Evolutionary conservation across 2,329 filamentous ascomycete species (phyloP).

Genomic region (Aspergillus cejpii): DNA sequence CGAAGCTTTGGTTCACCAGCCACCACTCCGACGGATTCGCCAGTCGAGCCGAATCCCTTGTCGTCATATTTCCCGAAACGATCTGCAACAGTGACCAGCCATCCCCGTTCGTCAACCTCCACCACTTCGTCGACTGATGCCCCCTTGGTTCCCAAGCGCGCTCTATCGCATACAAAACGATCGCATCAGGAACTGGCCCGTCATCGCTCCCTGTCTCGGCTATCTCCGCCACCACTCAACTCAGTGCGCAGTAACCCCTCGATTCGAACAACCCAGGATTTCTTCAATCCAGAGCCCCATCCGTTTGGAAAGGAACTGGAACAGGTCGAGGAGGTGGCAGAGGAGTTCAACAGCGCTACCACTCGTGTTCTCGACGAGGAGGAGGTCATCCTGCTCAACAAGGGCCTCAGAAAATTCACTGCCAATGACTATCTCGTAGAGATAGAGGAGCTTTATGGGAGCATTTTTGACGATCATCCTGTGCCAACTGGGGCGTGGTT

Average conservation of each 20-base stretch:
- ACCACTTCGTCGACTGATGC: slow-evolving; percentile 46
- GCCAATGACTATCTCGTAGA: slow-evolving; percentile 80
- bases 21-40: slow-evolving; percentile 44
- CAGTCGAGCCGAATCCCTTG: slow-evolving; percentile 50
- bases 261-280: slow-evolving; percentile 32
- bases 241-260: slow-evolving; percentile 31
- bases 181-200: slow-evolving; percentile 69
- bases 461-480: slow-evolving; percentile 50
- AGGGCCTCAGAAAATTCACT: slow-evolving; percentile 65
- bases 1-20: slow-evolving; percentile 48
- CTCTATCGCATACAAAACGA: slow-evolving; percentile 83
- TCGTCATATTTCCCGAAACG: slow-evolving; percentile 61
- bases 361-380: slow-evolving; percentile 64
- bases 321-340: slow-evolving; percentile 85
- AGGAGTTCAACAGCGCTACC: slow-evolving; percentile 63
- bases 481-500: slow-evolving; percentile 38
- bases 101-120: slow-evolving; percentile 44
- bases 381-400: slow-evolving; percentile 59
- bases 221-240: slow-evolving; percentile 38
- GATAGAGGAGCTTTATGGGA: slow-evolving; percentile 62
- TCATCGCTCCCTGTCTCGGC: slow-evolving; percentile 56
- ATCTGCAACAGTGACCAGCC: slow-evolving; percentile 58
- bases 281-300: slow-evolving; percentile 44
- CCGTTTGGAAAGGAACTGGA: slow-evolving; percentile 87
- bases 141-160: slow-evolving; percentile 68